phyloP scores from a whole-genome alignment of 2,329 filamentous ascomycete species.

The Fusarium bactridioides region DNA sequence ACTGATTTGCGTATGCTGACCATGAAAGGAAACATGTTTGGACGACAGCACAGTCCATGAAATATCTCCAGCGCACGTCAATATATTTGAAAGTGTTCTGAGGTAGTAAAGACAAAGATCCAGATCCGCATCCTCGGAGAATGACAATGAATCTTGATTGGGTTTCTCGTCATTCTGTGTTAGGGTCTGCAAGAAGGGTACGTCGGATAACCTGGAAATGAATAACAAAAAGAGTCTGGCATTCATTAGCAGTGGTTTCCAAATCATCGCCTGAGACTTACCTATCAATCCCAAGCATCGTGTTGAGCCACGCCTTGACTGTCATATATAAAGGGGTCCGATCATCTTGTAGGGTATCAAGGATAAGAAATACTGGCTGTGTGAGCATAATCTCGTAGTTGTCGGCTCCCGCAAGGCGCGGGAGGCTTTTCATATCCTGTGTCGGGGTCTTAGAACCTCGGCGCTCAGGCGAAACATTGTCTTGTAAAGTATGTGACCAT shows the following conservation, averaged over 20 bases:
- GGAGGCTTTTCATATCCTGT: constrained; percentile 44
- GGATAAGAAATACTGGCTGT: constrained; percentile 79
- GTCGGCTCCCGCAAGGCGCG: constrained; percentile 62
- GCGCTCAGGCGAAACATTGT: constrained; percentile 60
- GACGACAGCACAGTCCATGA: constrained; percentile 76
- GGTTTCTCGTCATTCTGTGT: constrained; percentile 23
- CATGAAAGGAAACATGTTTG: constrained; percentile 52
- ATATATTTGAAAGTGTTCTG: constrained; percentile 77
- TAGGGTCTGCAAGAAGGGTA: constrained; percentile 57
- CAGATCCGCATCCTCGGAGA: constrained; percentile 70
- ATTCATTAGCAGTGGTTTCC: neutral
- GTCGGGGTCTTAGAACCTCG: constrained; percentile 56
- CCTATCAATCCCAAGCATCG: constrained; percentile 69
- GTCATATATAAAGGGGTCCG: constrained; percentile 78
- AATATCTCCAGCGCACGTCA: constrained; percentile 67
- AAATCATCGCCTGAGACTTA: constrained; percentile 44
- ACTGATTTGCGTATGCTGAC: constrained; percentile 47
- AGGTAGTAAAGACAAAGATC: constrained; percentile 82
- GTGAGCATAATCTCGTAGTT: constrained; percentile 79
- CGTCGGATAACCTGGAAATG: constrained; percentile 63
- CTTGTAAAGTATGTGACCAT: constrained; percentile 81
- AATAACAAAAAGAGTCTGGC: constrained; percentile 68
- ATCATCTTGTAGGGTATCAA: constrained; percentile 80
- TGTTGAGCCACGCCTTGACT: constrained; percentile 82
- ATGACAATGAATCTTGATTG: constrained; percentile 25